A percentile compares a stretch with the other conserved stretches of the same genome.
Conservation (phyloP, 768 basidiomycete genomes). For the Tricholoma bakamatsutake region DNA sequence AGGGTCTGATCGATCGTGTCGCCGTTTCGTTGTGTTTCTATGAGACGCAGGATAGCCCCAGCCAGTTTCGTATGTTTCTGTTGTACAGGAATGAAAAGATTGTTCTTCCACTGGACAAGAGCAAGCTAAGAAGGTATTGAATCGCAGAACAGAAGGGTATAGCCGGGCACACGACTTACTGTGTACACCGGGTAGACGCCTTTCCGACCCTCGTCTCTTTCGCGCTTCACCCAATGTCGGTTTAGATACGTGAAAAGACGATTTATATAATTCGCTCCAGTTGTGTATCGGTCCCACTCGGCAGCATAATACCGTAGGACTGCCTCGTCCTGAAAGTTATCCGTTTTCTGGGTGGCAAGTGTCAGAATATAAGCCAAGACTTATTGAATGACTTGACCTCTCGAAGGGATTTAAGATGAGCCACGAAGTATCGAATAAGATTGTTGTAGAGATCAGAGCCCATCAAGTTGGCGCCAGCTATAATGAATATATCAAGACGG, state of each 20-base stretch:
- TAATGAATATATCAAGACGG: slow-evolving; percentile 18
- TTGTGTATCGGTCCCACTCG: slow-evolving; percentile 97
- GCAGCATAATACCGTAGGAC: slow-evolving; percentile 85
- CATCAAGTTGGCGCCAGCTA: slow-evolving; percentile 92
- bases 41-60: slow-evolving; percentile 79
- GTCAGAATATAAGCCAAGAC: slow-evolving; percentile 10
- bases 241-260: slow-evolving; percentile 97
- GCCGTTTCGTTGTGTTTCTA: slow-evolving; percentile 92
- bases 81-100: slow-evolving; percentile 89
- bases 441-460: slow-evolving; percentile 96
- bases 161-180: slow-evolving; percentile 37
- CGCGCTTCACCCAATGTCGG: slow-evolving; percentile 98
- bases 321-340: slow-evolving; percentile 77
- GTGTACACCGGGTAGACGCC: slow-evolving; percentile 96
- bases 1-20: slow-evolving; percentile 90
- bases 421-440: slow-evolving; percentile 84
- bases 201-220: slow-evolving; percentile 94
- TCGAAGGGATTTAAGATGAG: slow-evolving; percentile 70
- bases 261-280: slow-evolving; percentile 95
- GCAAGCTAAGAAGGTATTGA: slow-evolving; percentile 59
- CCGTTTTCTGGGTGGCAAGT: slow-evolving; percentile 51
- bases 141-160: not conserved
- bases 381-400: slow-evolving; percentile 23
- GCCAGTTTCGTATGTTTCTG: slow-evolving; percentile 77
- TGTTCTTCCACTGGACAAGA: slow-evolving; percentile 91